Conservation (phyloP, 768 basidiomycete genomes). For the Cystobasidium onofrii region DNA sequence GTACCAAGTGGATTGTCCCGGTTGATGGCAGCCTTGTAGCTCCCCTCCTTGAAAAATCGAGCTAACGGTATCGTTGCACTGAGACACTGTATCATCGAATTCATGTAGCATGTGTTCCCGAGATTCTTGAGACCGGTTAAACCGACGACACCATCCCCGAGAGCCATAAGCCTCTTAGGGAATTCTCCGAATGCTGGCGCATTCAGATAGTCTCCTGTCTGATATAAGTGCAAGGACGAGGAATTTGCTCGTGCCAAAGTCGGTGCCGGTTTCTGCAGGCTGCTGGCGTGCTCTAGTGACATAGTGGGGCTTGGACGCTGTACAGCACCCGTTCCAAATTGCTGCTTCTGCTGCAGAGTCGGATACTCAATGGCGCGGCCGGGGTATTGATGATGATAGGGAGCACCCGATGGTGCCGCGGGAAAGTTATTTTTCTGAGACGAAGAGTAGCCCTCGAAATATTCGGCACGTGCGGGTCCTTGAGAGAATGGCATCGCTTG, state of each 20-base stretch:
- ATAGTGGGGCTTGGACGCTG: background rate
- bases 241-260: slow-evolving; percentile 9
- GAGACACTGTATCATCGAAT: slow-evolving; percentile 91
- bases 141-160: slow-evolving; percentile 38
- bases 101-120: slow-evolving; percentile 98
- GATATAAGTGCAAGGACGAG: slow-evolving; percentile 16
- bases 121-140: slow-evolving; percentile 78
- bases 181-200: slow-evolving; percentile 15
- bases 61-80: slow-evolving; percentile 90
- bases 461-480: background rate
- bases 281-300: background rate
- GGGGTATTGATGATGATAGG: background rate
- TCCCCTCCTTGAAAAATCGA: slow-evolving; percentile 65
- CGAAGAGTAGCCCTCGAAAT: slow-evolving; percentile 11
- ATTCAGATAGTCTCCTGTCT: slow-evolving; percentile 10
- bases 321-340: background rate
- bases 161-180: slow-evolving; percentile 18
- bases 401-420: background rate
- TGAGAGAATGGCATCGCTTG: background rate
- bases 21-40: slow-evolving; percentile 55
- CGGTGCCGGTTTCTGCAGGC: slow-evolving; percentile 12
- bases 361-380: slow-evolving; percentile 10
- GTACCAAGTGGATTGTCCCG: slow-evolving; percentile 76
- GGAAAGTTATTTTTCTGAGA: background rate
- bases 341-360: slow-evolving; percentile 15